These are phyloP conservation scores for Musa acuminata DNA, from an alignment of 176 grass and related monocot genomes.

Conservation along the genomic window DNA sequence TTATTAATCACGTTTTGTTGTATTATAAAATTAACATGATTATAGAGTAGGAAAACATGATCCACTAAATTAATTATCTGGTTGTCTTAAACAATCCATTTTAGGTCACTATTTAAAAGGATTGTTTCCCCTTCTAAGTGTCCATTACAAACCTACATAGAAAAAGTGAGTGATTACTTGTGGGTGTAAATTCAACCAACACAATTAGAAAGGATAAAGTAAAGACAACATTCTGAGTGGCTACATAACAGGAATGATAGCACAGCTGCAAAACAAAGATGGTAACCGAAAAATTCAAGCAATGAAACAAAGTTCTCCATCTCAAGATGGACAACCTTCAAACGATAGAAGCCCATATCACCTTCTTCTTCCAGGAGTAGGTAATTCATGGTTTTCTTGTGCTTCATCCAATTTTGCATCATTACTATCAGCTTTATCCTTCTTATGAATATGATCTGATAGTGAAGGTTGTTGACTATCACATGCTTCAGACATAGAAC, in stretches of 20 bases:
- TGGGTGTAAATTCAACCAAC: background rate
- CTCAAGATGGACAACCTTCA: background rate
- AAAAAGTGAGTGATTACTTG: background rate
- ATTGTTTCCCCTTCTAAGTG: background rate
- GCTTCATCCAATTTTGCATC: slow-evolving; percentile 18
- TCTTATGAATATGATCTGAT: slow-evolving; percentile 25
- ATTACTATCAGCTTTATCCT: slow-evolving; percentile 24
- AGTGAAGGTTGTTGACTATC: slow-evolving; percentile 20
- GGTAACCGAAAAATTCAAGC: background rate
- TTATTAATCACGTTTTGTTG: too few species aligned
- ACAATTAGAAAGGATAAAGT: background rate
- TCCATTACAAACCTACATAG: background rate
- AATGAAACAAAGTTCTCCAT: slow-evolving; percentile 9
- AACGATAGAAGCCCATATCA: slow-evolving; percentile 13
- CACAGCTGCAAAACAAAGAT: too few species aligned
- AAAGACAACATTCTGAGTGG: background rate
- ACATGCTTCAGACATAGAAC: slow-evolving; percentile 12
- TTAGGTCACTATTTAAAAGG: too few species aligned
- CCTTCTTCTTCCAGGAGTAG: slow-evolving; percentile 45
- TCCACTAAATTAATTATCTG: too few species aligned
- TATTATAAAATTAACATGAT: too few species aligned
- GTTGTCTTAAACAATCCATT: too few species aligned
- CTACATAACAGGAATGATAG: background rate
- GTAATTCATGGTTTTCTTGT: slow-evolving; percentile 33
- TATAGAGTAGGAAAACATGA: too few species aligned